These are phyloP conservation scores for Debaryomyces sp. DNA, from an alignment of 1,139 yeast species.

Conservation along the genomic window DNA sequence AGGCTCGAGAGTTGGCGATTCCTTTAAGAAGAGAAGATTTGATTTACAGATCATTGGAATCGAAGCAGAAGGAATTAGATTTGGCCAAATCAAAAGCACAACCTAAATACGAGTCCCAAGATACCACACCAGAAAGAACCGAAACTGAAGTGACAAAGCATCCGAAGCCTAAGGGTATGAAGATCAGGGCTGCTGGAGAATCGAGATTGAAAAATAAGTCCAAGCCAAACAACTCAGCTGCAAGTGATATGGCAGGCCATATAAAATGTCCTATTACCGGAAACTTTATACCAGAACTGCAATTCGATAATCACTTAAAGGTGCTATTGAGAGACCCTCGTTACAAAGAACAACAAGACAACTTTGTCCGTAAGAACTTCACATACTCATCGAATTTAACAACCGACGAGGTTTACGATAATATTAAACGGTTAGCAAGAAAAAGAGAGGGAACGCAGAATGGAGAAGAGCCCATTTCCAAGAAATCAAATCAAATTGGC, in stretches of 20 bases:
- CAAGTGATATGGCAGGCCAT: slow-evolving; percentile 26
- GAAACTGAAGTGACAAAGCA: slow-evolving; percentile 9
- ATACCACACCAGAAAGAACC: slow-evolving; percentile 4
- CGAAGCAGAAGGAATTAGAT: slow-evolving; percentile 18
- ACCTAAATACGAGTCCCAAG: slow-evolving; percentile 6
- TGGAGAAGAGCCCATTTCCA: slow-evolving; percentile 4
- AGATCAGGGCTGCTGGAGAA: slow-evolving; percentile 70
- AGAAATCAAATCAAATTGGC: slow-evolving; percentile 8
- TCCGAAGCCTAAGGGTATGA: slow-evolving; percentile 53
- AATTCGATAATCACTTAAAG: slow-evolving; percentile 74
- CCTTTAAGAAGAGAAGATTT: slow-evolving; percentile 66
- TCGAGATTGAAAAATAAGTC: slow-evolving; percentile 47
- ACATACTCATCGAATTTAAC: slow-evolving; percentile 62
- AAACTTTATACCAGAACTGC: slow-evolving; percentile 65
- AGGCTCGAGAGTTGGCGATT: slow-evolving; percentile 57
- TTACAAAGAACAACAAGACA: slow-evolving; percentile 70
- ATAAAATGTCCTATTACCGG: slow-evolving; percentile 78
- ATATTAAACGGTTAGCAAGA: slow-evolving; percentile 65
- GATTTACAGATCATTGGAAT: slow-evolving; percentile 60
- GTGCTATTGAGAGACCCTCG: slow-evolving; percentile 78
- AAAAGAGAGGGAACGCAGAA: slow-evolving; percentile 22
- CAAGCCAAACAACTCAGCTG: neutral
- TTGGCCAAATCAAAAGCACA: slow-evolving; percentile 3
- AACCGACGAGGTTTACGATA: slow-evolving; percentile 71
- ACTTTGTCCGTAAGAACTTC: slow-evolving; percentile 64